Conservation (phyloP, 139 green algal species). For the Tetradesmus lagerheimii region DNA sequence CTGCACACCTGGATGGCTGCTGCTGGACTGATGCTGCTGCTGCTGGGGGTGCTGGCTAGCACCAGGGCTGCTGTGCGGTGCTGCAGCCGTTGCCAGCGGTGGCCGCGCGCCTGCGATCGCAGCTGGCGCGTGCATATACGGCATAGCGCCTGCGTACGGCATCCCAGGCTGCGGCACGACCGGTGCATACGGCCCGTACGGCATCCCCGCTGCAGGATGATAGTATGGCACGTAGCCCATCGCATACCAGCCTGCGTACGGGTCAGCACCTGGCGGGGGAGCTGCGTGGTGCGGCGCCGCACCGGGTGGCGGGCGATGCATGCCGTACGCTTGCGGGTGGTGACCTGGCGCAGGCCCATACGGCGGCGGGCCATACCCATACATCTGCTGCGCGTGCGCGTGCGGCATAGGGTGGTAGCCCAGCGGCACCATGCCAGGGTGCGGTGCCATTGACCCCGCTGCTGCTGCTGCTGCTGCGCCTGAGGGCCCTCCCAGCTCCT, state of each 20-base stretch:
- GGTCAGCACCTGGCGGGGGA: not conserved
- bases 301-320: not conserved
- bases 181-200: conserved; percentile 6
- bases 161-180: conserved; percentile 14
- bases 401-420: not conserved
- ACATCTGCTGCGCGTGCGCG: not conserved
- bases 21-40: not conserved
- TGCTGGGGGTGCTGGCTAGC: not conserved
- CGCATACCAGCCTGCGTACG: conserved; percentile 35
- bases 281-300: not conserved
- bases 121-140: not conserved
- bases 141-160: not conserved
- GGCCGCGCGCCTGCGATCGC: not conserved
- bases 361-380: not conserved
- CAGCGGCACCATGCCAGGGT: not conserved
- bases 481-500: conserved; percentile 51
- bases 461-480: conserved; percentile 21
- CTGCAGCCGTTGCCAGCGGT: not conserved
- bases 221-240: conserved; percentile 45
- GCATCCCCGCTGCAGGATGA: conserved; percentile 3
- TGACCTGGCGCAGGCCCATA: not conserved
- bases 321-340: not conserved
- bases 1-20: not conserved
- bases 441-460: not conserved
- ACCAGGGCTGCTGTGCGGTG: not conserved